Evolutionary conservation across 140 eudicot species (phyloP), one percentile per base, ranked within the genome.

Genomic region (Flaveria floridana): DNA sequence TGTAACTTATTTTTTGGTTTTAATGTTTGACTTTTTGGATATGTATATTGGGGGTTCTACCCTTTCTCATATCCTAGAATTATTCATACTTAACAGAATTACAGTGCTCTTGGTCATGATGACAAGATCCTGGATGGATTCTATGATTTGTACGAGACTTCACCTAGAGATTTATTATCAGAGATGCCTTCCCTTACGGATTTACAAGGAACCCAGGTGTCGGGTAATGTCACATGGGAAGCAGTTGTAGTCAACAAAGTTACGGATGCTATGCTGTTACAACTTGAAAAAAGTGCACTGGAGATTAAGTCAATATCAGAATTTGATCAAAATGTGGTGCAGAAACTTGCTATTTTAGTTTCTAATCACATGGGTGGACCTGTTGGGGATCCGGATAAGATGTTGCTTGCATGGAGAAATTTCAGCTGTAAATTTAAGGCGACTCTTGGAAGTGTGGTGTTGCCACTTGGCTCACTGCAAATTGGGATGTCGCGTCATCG

Each of bases 351-450:
- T 7, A 73, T 73, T 70, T 80, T 94, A 58, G 99, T 94, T 70
- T 90, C 97, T 46, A 83, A 87, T 69, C 86, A 91, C 74, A 94
- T 94, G 99, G 99, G 99, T 14, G 99, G 99, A 2, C 92, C 90
- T 11, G 92, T 87, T 81, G 85, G 79, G 64, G 97, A 90, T 73
- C 97, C 97, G 0, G 97, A 88, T 14, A 85, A 76, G 53, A 87
- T 87, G 88, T 78, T 90, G 84, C 23, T 89, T 59, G 92, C 88
- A 41, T 94, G 99, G 99, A 91, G 83, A 79, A 79, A 82, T 74
- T 81, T 84, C 50, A 75, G 90, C 77, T 78, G 73, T 53, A 84
- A 72, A 39, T 69, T 94, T 47, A 94, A 81, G 84, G 73, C 73
- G 48, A 84, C 80, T 74, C 81, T 86, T 26, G 87, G 95, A 81